These are phyloP conservation scores for Corchorus olitorius DNA, from an alignment of 345 rosid genomes.

Conservation along the genomic window DNA sequence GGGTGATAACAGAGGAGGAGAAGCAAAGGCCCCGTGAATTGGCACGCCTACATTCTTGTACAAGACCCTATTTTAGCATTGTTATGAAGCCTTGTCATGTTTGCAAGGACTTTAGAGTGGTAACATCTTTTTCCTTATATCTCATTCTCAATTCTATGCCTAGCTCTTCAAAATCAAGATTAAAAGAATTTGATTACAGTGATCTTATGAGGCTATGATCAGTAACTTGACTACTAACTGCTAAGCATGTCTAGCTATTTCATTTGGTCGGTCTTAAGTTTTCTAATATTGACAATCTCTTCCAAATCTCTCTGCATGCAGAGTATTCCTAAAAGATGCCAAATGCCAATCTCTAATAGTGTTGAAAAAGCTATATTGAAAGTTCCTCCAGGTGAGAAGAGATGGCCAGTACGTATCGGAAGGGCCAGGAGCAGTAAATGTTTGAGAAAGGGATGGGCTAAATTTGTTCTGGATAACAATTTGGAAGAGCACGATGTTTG, in stretches of 20 bases:
- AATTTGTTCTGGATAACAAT: constrained; percentile 15
- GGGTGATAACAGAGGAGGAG: constrained; percentile 4
- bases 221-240: not conserved
- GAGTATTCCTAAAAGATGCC: not conserved
- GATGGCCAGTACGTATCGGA: not conserved
- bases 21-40: not conserved
- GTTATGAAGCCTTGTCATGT: constrained; percentile 9
- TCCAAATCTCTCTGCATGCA: not conserved
- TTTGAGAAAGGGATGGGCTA: not conserved
- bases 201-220: not conserved
- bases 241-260: not conserved
- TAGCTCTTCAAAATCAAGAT: not conserved
- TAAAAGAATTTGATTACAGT: not conserved
- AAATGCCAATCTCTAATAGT: not conserved
- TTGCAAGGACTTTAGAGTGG: not conserved
- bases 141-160: not conserved
- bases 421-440: not conserved
- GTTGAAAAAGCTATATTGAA: not conserved
- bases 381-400: not conserved
- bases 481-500: constrained; percentile 16
- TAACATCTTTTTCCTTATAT: not conserved
- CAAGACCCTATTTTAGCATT: not conserved
- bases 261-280: not conserved
- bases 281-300: not conserved
- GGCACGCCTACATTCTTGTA: not conserved